Evolutionary conservation across 1,284 basidiomycete genomes (phyloP).

Genomic region (Coniferiporia sulphurascens): DNA sequence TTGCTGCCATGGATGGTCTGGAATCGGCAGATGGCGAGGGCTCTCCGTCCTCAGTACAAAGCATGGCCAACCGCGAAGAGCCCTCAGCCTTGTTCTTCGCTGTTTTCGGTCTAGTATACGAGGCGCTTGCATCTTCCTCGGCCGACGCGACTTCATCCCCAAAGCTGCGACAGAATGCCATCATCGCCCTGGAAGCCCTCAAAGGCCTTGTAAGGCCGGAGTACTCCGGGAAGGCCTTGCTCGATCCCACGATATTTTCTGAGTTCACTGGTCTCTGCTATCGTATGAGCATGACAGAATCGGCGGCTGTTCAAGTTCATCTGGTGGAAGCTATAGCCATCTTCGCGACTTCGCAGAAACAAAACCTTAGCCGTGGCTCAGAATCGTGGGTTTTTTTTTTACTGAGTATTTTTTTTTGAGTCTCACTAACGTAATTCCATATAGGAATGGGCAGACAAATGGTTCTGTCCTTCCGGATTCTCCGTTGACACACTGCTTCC

Average conservation of each 20-base stretch:
- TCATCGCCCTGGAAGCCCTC: conserved; percentile 74
- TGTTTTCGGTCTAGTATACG: conserved; percentile 90
- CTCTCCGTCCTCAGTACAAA: conserved; percentile 23
- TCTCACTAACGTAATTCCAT: not conserved
- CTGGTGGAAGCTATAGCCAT: conserved; percentile 71
- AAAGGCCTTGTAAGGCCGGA: conserved; percentile 74
- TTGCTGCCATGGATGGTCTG: conserved; percentile 80
- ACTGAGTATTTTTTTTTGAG: too few relatives aligned
- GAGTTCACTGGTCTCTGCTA: conserved; percentile 89
- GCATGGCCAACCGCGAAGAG: conserved; percentile 47
- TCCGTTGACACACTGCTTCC: conserved; percentile 69
- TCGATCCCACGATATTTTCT: conserved; percentile 80
- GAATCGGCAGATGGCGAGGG: conserved; percentile 32
- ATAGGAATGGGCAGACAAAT: conserved; percentile 3
- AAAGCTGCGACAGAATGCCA: conserved; percentile 42
- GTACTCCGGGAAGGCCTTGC: conserved; percentile 77
- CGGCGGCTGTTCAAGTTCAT: conserved; percentile 66
- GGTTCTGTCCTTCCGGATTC: conserved; percentile 11
- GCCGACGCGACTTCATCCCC: conserved; percentile 45
- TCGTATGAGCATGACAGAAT: conserved; percentile 85
- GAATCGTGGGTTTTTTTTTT: not conserved
- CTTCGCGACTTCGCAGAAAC: conserved; percentile 55
- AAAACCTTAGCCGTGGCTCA: conserved; percentile 11
- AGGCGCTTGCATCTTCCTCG: conserved; percentile 73
- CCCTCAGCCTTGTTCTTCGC: conserved; percentile 84